Conservation (phyloP, 2,329 filamentous ascomycete species). For the Didymella keratinophila region DNA sequence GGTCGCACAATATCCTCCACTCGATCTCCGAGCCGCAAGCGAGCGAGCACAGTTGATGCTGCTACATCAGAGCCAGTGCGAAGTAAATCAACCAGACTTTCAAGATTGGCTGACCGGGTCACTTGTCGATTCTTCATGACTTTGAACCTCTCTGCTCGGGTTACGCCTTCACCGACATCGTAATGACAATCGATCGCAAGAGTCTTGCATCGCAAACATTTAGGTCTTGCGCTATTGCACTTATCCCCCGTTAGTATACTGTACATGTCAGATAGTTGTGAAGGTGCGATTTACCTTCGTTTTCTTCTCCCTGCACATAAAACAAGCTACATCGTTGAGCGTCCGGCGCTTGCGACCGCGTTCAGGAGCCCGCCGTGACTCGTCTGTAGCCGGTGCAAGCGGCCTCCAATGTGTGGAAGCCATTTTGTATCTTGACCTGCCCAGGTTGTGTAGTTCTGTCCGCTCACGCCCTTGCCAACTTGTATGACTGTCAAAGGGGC, state of each 20-base stretch:
- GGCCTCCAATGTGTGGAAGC: neutral
- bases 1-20: neutral
- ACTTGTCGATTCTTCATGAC: neutral
- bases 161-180: neutral
- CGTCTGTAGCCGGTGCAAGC: neutral
- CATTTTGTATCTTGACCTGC: neutral
- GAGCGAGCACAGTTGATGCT: constrained; percentile 2
- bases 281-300: neutral
- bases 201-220: neutral
- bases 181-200: neutral
- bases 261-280: neutral
- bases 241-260: neutral
- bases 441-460: neutral
- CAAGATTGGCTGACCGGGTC: neutral
- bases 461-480: neutral
- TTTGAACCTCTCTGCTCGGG: constrained; percentile 1
- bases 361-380: neutral
- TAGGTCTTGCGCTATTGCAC: neutral
- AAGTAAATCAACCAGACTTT: neutral
- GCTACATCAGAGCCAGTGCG: neutral
- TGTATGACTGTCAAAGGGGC: neutral
- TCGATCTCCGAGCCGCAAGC: constrained; percentile 3
- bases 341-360: neutral
- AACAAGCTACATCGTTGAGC: neutral
- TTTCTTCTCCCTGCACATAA: neutral